Base-by-base conservation (phyloP, 1,139 yeast species). In the Kluyveromyces sp. region DNA sequence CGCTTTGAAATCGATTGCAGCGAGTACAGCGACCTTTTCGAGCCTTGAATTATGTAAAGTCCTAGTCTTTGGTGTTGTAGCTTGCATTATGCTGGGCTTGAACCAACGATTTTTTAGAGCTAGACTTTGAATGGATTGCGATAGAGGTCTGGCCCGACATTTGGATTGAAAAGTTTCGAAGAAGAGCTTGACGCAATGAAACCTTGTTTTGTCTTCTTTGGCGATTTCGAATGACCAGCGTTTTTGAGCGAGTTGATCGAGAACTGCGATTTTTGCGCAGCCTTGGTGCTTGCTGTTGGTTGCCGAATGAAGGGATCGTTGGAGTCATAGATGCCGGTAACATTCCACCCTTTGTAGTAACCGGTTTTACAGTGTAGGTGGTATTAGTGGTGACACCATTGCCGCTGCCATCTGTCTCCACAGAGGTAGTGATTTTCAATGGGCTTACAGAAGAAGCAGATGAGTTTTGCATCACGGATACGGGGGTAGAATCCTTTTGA, bases 1-100 rank as follows among this genome's bases (percentile, higher is more conserved):
- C 64, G 59, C 40, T 61, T 64, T 2, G 68, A 64, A 36, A 64
- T 64, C 0, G 67, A 63, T 29, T 53, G 55, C 34, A 58, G 48
- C 1, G 67, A 63, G 45, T 64, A 64, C 29, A 64, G 43, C 0
- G 67, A 63, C 41, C 62, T 54, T 37, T 61, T 62, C 2, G 65
- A 61, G 31, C 60, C 60, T 62, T 1, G 64, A 61, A 37, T 60
- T 60, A 28, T 58, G 61, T 21, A 59, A 40, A 3, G 63, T 59
- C 46, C 55, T 56, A 38, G 45, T 50, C 7, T 53, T 50, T 7
- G 50, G 48, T 1, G 56, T 42, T 8, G 35, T 21, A 10, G 43
- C 21, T 15, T 15, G 21, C 21, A 15, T 15, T 15, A 15, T 15
- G 21, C 21, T 15, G 21, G 21, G 21, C 21, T 15, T 15, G 35